These are phyloP conservation scores for Suhomyces sp. DNA, from an alignment of 805 yeast species.

Conservation along the genomic window DNA sequence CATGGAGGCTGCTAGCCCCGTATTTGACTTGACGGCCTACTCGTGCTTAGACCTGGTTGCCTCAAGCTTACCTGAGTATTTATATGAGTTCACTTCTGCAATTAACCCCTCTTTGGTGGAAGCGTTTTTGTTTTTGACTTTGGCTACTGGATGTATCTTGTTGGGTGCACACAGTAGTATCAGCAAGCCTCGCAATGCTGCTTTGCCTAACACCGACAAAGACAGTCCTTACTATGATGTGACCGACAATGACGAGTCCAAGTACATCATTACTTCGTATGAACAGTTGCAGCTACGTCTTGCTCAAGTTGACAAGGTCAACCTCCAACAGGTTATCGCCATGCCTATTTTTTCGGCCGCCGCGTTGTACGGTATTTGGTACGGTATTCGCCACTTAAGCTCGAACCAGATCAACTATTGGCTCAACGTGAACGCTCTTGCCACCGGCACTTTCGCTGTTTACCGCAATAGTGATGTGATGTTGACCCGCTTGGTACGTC, in stretches of 20 bases:
- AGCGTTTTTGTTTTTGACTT: not conserved
- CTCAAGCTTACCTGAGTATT: not conserved
- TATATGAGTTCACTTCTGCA: not conserved
- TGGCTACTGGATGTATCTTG: slow-evolving; percentile 2
- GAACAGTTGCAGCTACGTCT: slow-evolving; percentile 8
- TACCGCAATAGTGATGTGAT: slow-evolving; percentile 25
- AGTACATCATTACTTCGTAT: slow-evolving; percentile 7
- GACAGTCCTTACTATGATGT: slow-evolving; percentile 17
- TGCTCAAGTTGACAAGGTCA: slow-evolving; percentile 7
- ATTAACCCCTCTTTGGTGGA: not conserved
- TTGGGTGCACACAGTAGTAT: slow-evolving; percentile 12
- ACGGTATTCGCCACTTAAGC: slow-evolving; percentile 30
- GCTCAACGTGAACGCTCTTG: slow-evolving; percentile 34
- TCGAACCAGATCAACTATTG: slow-evolving; percentile 25
- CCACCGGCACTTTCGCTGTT: slow-evolving; percentile 32
- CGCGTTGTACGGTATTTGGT: slow-evolving; percentile 37
- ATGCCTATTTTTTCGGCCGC: slow-evolving; percentile 46
- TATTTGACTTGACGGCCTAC: not conserved
- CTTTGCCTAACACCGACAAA: slow-evolving; percentile 17
- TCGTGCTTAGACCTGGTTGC: not conserved
- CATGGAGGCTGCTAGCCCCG: not conserved
- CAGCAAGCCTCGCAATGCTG: slow-evolving; percentile 22
- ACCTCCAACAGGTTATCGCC: slow-evolving; percentile 27
- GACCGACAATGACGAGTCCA: slow-evolving; percentile 21
- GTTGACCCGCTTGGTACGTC: slow-evolving; percentile 23